Evolutionary conservation across 257 asterid species (phyloP), one percentile per base, ranked within the genome.

Genomic region (Solanum gracilifrons): DNA sequence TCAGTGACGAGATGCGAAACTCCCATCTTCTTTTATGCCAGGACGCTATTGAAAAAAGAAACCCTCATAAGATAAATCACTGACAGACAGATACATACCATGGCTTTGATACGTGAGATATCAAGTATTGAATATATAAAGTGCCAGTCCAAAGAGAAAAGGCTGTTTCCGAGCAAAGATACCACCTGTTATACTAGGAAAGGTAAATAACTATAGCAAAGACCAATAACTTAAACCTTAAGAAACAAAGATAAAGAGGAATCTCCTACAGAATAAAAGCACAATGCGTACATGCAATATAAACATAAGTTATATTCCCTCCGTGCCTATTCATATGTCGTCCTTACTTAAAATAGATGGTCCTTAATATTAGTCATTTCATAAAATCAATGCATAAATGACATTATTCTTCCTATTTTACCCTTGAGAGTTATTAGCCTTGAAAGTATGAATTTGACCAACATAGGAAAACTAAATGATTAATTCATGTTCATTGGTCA

Each of bases 91-190:
- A 91, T 71, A 86, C 96, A 84, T 95, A 96, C 99, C 99, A 97
- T 87, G 98, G 90, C 92, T 93, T 94, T 74, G 92, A 58, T 89
- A 94, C 90, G 86, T 93, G 88, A 83, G 95, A 91, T 91, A 92
- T 92, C 85, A 97, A 95, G 92, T 90, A 96, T 35, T 91, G 85
- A 51, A 96, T 90, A 92, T 95, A 97, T 91, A 96, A 90, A 83
- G 93, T 91, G 91, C 93, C 84, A 66, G 99, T 97, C 99, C 99
- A 97, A 86, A 95, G 87, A 90, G 95, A 91, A 92, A 97, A 88
- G 36, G 93, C 94, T 84, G 98, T 90, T 92, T 97, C 99, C 92
- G 90, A 96, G 86, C 86, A 94, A 89, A 97, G 92, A 93, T 96
- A 97, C 98, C 97, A 97, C 99, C 99, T 97, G 93, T 88, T 82